Percentiles rank a stretch among this genome's conserved stretches.
These are phyloP conservation scores for Cutaneotrichosporon sp. DNA, from an alignment of 1,284 basidiomycete species.

Conservation along the genomic window DNA sequence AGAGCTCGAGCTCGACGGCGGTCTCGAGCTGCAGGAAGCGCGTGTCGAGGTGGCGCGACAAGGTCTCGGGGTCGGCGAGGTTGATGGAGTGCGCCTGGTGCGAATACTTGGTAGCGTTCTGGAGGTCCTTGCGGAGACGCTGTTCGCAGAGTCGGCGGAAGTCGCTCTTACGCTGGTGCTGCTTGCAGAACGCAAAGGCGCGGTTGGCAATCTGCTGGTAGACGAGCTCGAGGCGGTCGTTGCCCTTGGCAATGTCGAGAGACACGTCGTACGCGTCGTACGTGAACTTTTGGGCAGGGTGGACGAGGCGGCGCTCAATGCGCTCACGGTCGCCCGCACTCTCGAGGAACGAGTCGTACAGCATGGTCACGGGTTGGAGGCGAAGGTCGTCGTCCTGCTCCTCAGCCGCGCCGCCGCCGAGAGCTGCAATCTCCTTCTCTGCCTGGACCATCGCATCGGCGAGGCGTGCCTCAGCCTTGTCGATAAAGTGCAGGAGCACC, in stretches of 20 bases:
- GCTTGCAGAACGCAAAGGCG: conserved; percentile 95
- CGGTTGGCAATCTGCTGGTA: conserved; percentile 97
- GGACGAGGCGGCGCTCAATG: conserved; percentile 92
- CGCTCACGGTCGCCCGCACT: conserved; percentile 81
- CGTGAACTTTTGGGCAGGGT: conserved; percentile 95
- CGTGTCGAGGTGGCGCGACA: conserved; percentile 96
- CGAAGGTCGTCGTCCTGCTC: conserved; percentile 47
- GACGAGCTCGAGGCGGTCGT: conserved; percentile 86
- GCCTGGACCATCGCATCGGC: conserved; percentile 75
- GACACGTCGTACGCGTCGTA: conserved; percentile 99
- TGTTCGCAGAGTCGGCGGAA: conserved; percentile 97
- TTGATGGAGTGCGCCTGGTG: conserved; percentile 98
- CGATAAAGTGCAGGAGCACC: conserved; percentile 87
- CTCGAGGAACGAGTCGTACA: conserved; percentile 50
- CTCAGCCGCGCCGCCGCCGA: conserved; percentile 62
- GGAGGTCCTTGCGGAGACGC: conserved; percentile 81
- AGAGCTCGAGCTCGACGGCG: conserved; percentile 97
- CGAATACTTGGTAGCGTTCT: conserved; percentile 93
- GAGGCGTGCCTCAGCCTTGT: conserved; percentile 83
- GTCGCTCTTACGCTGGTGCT: conserved; percentile 92
- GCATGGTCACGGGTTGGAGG: conserved; percentile 49
- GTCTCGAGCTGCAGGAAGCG: conserved; percentile 96
- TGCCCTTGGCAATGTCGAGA: conserved; percentile 95
- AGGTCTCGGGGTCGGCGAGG: conserved; percentile 90
- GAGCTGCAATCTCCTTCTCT: conserved; percentile 73